Conservation (phyloP, 2,329 filamentous ascomycete genomes). For the Colletotrichum sp. region DNA sequence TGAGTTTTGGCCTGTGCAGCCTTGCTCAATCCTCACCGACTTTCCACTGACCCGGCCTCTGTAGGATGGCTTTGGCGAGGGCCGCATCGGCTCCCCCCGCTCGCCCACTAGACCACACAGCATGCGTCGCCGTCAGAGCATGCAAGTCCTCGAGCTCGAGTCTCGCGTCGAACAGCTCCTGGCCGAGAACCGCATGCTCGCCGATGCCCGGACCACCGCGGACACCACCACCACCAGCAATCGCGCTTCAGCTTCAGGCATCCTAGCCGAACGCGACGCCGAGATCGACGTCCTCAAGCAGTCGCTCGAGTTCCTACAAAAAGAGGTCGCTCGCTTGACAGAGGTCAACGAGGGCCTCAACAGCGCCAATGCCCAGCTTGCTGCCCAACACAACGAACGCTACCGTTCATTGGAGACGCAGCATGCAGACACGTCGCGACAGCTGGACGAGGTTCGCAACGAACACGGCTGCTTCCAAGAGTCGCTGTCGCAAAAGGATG, state of each 20-base stretch:
- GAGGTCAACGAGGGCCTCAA: conserved; percentile 83
- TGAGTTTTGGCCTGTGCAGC: neutral
- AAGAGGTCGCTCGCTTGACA: conserved; percentile 80
- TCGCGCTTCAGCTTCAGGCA: conserved; percentile 70
- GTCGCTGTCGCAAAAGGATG: conserved; percentile 80
- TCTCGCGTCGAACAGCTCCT: conserved; percentile 81
- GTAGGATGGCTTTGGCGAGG: conserved; percentile 95
- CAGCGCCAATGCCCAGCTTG: conserved; percentile 78
- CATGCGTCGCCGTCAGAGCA: conserved; percentile 95
- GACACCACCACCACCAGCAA: conserved; percentile 68
- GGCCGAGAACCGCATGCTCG: conserved; percentile 82
- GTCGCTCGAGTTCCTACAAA: conserved; percentile 79
- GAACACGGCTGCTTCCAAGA: conserved; percentile 69
- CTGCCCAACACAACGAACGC: conserved; percentile 75
- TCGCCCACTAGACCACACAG: conserved; percentile 94
- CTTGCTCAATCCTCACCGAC: neutral
- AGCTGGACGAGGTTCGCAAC: conserved; percentile 71
- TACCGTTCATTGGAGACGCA: conserved; percentile 71
- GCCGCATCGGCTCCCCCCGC: conserved; percentile 82
- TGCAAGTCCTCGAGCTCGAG: conserved; percentile 95
- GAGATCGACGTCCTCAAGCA: conserved; percentile 85
- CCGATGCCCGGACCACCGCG: conserved; percentile 61
- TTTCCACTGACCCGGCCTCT: conserved; percentile 20
- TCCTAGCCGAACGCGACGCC: conserved; percentile 80
- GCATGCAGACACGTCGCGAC: conserved; percentile 68